Conservation (phyloP, 331 rosid genomes). For the Stylosanthes scabra region DNA sequence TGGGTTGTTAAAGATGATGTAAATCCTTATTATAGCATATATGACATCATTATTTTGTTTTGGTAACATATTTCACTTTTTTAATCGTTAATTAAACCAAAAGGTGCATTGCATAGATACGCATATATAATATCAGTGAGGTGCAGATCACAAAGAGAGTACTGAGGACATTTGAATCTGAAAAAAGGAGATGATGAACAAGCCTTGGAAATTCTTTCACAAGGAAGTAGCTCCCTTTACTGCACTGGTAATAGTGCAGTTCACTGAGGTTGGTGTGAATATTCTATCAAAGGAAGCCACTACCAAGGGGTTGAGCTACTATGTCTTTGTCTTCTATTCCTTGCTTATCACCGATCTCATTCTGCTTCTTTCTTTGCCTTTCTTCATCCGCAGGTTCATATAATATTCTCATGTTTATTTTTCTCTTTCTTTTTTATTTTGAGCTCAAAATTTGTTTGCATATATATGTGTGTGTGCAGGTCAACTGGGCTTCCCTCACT, state of each 20-base stretch:
- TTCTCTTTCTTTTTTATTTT: background rate
- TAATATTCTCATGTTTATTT: background rate
- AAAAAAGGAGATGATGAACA: conserved; percentile 26
- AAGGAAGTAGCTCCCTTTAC: conserved; percentile 50
- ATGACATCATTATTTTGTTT: too few relatives aligned
- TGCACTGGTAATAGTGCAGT: conserved; percentile 17
- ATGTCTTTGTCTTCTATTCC: conserved; percentile 26
- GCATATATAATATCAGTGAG: background rate
- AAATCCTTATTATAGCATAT: too few relatives aligned
- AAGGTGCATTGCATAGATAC: too few relatives aligned
- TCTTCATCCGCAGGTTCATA: conserved; percentile 11
- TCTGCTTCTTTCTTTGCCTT: conserved; percentile 29
- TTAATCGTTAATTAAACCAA: too few relatives aligned
- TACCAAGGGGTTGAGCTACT: conserved; percentile 18
- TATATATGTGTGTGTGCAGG: conserved; percentile 29
- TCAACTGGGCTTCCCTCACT: conserved; percentile 47
- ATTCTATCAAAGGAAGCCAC: conserved; percentile 50
- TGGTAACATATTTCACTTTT: too few relatives aligned
- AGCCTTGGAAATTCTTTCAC: conserved; percentile 30
- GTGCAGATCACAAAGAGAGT: background rate
- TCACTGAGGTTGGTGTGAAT: conserved; percentile 17
- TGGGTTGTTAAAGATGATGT: too few relatives aligned
- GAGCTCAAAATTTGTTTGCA: background rate
- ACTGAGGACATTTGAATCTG: background rate
- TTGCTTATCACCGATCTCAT: conserved; percentile 27